Evolutionary conservation across 345 rosid genomes (phyloP).

Genomic region (Hypericum androsaemum): DNA sequence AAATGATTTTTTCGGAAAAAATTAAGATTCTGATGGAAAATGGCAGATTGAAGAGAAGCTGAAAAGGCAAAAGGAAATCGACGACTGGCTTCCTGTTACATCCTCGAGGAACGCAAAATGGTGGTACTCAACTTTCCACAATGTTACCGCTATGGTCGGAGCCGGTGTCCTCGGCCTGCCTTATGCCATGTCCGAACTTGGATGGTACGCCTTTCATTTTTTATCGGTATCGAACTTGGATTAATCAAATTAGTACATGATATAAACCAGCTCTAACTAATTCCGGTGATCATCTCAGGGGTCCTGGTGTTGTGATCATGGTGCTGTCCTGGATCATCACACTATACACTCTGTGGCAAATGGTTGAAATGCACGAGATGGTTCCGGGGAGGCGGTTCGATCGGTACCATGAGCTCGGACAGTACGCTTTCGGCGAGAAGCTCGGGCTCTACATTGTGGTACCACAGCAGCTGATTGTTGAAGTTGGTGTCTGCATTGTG

Average conservation of each 20-base stretch:
- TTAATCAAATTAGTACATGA: too few species aligned
- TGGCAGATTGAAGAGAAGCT: constrained; percentile 10
- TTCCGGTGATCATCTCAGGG: constrained; percentile 30
- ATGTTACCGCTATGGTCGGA: constrained; percentile 31
- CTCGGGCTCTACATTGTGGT: constrained; percentile 72
- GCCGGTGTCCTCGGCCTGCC: constrained; percentile 30
- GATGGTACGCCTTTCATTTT: constrained; percentile 20
- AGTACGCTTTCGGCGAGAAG: constrained; percentile 63
- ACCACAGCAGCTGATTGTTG: constrained; percentile 72
- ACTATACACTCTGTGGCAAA: constrained; percentile 72
- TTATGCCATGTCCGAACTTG: constrained; percentile 25
- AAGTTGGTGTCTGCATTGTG: constrained; percentile 54
- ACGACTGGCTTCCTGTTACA: constrained; percentile 26
- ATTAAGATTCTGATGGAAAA: too few species aligned
- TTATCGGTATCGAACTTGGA: too few species aligned
- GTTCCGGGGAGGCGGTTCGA: constrained; percentile 67
- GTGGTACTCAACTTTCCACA: constrained; percentile 32
- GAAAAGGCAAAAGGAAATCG: constrained; percentile 19
- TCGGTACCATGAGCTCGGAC: constrained; percentile 79
- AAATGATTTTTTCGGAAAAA: too few species aligned
- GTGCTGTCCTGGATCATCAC: constrained; percentile 67
- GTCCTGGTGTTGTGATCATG: constrained; percentile 56
- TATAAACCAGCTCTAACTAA: too few species aligned
- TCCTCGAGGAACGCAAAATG: constrained; percentile 28
- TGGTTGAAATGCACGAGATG: constrained; percentile 93